A percentile compares a stretch with the other conserved stretches of the same genome.
Conservation (phyloP, 441 rosid species). For the Mallotus japonicus region DNA sequence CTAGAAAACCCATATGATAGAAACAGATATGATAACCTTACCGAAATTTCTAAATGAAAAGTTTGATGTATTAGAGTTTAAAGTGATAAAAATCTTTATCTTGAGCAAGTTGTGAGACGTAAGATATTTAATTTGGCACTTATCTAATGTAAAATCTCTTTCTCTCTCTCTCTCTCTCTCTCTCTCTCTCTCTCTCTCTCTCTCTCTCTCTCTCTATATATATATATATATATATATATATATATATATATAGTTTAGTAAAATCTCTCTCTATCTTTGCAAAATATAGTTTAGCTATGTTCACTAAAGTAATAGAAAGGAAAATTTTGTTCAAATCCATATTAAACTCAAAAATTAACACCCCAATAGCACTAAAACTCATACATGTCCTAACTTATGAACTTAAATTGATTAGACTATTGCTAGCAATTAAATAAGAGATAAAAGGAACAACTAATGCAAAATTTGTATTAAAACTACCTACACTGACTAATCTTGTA, state of each 20-base stretch:
- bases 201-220: too few relatives aligned
- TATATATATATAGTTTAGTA: too few relatives aligned
- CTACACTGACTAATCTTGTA: too few relatives aligned
- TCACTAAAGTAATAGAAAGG: conserved; percentile 15
- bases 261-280: conserved; percentile 51
- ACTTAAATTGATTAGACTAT: too few relatives aligned
- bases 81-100: neutral
- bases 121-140: neutral
- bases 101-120: neutral
- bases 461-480: too few relatives aligned
- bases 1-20: neutral
- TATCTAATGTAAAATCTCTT: too few relatives aligned
- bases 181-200: too few relatives aligned
- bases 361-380: neutral
- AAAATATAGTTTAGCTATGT: conserved; percentile 27
- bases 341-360: neutral
- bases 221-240: too few relatives aligned
- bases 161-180: too few relatives aligned
- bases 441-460: too few relatives aligned
- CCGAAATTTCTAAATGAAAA: neutral
- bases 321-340: neutral
- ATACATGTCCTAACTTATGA: neutral
- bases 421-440: too few relatives aligned
- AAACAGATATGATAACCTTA: neutral
- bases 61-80: neutral